Evolutionary conservation across 2,329 filamentous ascomycete species (phyloP), one percentile per base, ranked within the genome.

Genomic region (Malbranchea zuffiana): DNA sequence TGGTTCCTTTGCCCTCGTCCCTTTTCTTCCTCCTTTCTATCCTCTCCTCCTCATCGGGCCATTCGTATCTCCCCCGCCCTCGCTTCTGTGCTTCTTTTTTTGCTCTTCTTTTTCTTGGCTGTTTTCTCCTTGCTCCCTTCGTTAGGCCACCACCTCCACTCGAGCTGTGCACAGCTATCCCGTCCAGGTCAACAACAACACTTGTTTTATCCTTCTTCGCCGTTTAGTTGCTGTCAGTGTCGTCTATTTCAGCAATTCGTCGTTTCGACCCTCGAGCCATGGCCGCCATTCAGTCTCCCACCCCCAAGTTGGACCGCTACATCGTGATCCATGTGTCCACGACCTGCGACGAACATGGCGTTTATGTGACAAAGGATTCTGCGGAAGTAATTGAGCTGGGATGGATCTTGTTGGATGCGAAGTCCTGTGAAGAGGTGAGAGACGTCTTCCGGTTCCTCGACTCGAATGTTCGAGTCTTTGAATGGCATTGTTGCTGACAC

Each of bases 331-430:
- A 98, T 65, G 88, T 96, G 56, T 90, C 90, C 47, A 98, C 90
- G 23, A 98, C 90, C 50, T 98, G 90, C 66, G 90, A 98, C 63
- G 90, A 98, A 63, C 90, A 98, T 66, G 90, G 90, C 46, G 90
- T 98, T 48, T 98, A 98, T 63, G 90, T 98, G 42, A 98, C 90
- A 43, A 96, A 96, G 67, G 90, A 98, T 66, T 96, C 90, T 42
- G 90, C 90, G 45, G 90, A 98, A 69, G 90, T 98, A 49, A 98
- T 98, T 63, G 90, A 98, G 74, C 74, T 98, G 58, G 90, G 88
- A 47, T 98, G 90, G 90, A 94, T 96, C 57, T 68, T 98, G 55
- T 72, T 95, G 46, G 87, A 95, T 60, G 81, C 85, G 48, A 90
- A 88, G 68, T 81, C 75, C 46, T 82, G 86, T 52, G 87, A 95